Base-by-base conservation (phyloP, 2,329 filamentous ascomycete species). In the Phialocephala subalpina region DNA sequence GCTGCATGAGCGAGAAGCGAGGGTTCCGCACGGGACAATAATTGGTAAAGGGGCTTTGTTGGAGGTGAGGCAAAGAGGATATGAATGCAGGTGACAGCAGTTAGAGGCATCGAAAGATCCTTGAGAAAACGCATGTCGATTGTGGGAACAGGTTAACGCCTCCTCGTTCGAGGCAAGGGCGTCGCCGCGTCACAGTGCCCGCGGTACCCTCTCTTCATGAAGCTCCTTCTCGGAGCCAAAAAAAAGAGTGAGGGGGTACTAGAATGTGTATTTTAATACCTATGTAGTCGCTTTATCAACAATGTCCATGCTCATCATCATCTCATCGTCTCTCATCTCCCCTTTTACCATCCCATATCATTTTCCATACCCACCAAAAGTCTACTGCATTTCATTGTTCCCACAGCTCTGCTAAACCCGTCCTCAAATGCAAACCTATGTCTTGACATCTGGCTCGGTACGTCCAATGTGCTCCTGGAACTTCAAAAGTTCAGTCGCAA, bases 391-490 rank as follows among this genome's bases (percentile, higher is more conserved):
- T 33, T 29, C 25, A 18, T n/a, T 27, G 5, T 12, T 29, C 49
- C 7, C 49, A 29, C 9, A n/a, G n/a, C n/a, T n/a, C n/a, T n/a
- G n/a, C n/a, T n/a, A n/a, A n/a, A n/a, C n/a, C 55, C 4, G 29
- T 5, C 12, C 35, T 56, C 25, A 56, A 20, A 22, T 35, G 27
- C 55, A 35, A 1, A 47, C 22, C 82, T 90, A 98, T 67, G 95
- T 99, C 90, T 94, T 97, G 76, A 99, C 96, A 82, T 97, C 93
- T 40, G 96, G 96, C 84, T 97, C 92, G 74, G 93, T 93, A 68
- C 94, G 90, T 77, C 94, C 94, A 74, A 98, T 89, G 78, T 91
- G 94, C 84, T 97, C 92, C 85, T 97, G 92, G 80, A 99, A 91
- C 85, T 95, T 94, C 77, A 99, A 85, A 66, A 99, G 84, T 62